Percentiles rank a stretch among this genome's conserved stretches.
These are phyloP conservation scores for Ceratocystis variospora DNA, from an alignment of 2,329 filamentous ascomycete species.

Conservation along the genomic window DNA sequence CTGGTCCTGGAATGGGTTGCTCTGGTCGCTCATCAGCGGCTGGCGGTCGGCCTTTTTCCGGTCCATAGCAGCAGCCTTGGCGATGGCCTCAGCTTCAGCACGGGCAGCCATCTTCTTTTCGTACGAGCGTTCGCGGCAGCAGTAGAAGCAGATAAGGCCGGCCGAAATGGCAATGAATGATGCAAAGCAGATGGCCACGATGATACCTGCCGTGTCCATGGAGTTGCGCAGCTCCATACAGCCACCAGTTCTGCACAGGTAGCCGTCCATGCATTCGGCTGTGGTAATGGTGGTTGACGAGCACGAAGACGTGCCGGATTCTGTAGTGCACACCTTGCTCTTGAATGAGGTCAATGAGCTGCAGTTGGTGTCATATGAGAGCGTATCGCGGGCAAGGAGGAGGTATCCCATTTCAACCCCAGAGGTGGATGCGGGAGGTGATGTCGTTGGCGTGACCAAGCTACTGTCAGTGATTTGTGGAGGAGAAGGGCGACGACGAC, in stretches of 20 bases:
- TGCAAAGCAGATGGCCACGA: slow-evolving; percentile 37
- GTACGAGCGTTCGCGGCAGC: slow-evolving; percentile 36
- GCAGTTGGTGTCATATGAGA: slow-evolving; percentile 13
- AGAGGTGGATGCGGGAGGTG: slow-evolving; percentile 12
- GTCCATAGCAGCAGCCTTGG: slow-evolving; percentile 31
- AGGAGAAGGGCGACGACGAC: slow-evolving; percentile 14
- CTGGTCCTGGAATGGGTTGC: slow-evolving; percentile 30
- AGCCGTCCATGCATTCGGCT: slow-evolving; percentile 31
- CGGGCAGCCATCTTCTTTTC: slow-evolving; percentile 33
- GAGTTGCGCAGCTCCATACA: slow-evolving; percentile 32
- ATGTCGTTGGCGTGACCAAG: background rate
- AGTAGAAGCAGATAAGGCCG: slow-evolving; percentile 35
- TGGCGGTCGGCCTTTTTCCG: slow-evolving; percentile 29
- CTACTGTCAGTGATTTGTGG: slow-evolving; percentile 11
- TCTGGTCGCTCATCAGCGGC: slow-evolving; percentile 27
- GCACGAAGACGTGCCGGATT: slow-evolving; percentile 29
- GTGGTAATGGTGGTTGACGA: slow-evolving; percentile 26
- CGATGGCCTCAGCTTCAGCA: slow-evolving; percentile 38
- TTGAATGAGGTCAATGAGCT: slow-evolving; percentile 21
- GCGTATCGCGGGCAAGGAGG: slow-evolving; percentile 18
- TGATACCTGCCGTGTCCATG: slow-evolving; percentile 33
- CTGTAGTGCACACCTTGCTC: slow-evolving; percentile 26
- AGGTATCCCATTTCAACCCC: slow-evolving; percentile 18
- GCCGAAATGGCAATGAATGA: slow-evolving; percentile 29
- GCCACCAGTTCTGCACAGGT: slow-evolving; percentile 33